Conservation (phyloP, 1,139 yeast genomes). For the Hyphopichia pseudoburtonii region DNA sequence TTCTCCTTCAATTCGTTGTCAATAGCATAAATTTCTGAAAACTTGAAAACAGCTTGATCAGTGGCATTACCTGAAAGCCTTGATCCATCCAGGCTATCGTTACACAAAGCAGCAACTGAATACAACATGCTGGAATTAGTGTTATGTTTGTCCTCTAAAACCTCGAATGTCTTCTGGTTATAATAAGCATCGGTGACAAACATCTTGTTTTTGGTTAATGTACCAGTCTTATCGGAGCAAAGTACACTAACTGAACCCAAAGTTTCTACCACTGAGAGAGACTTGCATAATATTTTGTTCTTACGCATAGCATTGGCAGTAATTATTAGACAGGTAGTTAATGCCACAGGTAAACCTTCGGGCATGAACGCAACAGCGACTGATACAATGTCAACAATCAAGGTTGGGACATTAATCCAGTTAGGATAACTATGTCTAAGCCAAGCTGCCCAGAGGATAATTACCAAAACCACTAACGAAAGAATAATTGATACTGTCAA, state of each 20-base stretch:
- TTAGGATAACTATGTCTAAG: conserved; percentile 24
- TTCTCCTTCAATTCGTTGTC: conserved; percentile 5
- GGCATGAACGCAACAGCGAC: conserved; percentile 36
- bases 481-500: conserved; percentile 22
- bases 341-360: conserved; percentile 37
- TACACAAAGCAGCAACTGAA: conserved; percentile 38
- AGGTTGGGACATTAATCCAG: conserved; percentile 33
- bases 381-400: conserved; percentile 33
- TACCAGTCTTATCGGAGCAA: conserved; percentile 39
- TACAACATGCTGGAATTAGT: conserved; percentile 9
- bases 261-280: conserved; percentile 32
- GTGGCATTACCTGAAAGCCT: conserved; percentile 47
- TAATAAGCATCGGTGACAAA: conserved; percentile 25
- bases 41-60: conserved; percentile 44
- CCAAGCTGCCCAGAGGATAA: conserved; percentile 50
- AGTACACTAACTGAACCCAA: conserved; percentile 36
- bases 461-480: conserved; percentile 20
- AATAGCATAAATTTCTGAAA: conserved; percentile 25
- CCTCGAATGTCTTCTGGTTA: conserved; percentile 18
- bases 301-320: conserved; percentile 31
- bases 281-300: conserved; percentile 29
- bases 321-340: conserved; percentile 33
- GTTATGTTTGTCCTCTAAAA: conserved; percentile 9
- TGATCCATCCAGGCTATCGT: conserved; percentile 30
- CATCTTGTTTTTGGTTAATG: conserved; percentile 36